Base-by-base conservation (phyloP, 495 filamentous ascomycete species). In the Penicillium herquei region DNA sequence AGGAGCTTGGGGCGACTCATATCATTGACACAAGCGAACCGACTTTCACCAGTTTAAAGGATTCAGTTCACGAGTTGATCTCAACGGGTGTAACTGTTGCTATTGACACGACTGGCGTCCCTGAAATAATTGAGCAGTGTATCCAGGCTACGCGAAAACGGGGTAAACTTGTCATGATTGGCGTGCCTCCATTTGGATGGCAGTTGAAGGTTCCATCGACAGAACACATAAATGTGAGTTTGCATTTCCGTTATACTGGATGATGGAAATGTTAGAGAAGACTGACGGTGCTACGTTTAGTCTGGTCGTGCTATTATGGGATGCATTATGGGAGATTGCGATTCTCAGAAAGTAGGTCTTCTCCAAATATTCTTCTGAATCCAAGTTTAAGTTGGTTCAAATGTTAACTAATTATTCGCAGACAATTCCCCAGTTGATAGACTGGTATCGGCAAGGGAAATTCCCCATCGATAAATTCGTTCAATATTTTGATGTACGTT, bases 1-100 rank as follows among this genome's bases (percentile, higher is more conserved):
- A 56, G 46, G 55, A 61, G 31, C 54, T 78, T 5, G 77, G 77
- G 2, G 74, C 75, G 2, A 77, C 70, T 1, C 57, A 76, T 40
- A 55, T 58, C 0, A 69, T 79, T 13, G 54, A 71, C 1, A 73
- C 68, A 0, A 51, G 43, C 10, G 45, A 44, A 0, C 8, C 31
- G 6, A 65, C 65, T 6, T 52, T 51, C 14, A 57, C 53, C 13
- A 58, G 32, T 0, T 58, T 72, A 1, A 57, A 50, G 32, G 55
- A 67, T 35, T 63, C 73, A 0, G 39, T 64, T 9, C 34, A n/a
- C 9, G 54, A 54, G 1, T 47, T 63, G 2, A 51, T 59, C 12
- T 52, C 64, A 3, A 48, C 16, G 8, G 75, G 75, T 0, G 54
- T 63, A 33, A 40, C 59, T 50, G 45, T 72, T 16, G 70, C 66